phyloP scores from a whole-genome alignment of 352 stramenopile genomes.

The Bremia lactucae region DNA sequence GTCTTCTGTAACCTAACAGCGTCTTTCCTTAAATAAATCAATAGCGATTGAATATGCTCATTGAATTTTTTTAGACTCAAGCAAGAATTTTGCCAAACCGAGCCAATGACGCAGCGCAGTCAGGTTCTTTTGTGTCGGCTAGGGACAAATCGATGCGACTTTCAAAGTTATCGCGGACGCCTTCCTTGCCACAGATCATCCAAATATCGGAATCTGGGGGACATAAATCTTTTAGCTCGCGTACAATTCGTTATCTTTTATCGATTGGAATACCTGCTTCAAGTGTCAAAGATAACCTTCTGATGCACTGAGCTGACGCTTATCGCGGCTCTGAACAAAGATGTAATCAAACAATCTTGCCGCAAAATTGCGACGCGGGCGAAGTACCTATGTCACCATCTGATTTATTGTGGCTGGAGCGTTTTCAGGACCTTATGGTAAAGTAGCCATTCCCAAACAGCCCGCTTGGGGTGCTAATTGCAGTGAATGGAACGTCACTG shows the following conservation, averaged over 20 bases:
- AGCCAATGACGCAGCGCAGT: constrained; percentile 11
- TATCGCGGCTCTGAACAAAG: no score
- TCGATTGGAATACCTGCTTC: constrained; percentile 9
- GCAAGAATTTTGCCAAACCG: constrained; percentile 10
- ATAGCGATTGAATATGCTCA: constrained; percentile 1
- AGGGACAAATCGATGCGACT: constrained; percentile 8
- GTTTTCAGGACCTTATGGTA: no score
- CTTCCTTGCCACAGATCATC: constrained; percentile 6
- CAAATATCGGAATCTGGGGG: constrained; percentile 15
- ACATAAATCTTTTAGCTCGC: constrained; percentile 14
- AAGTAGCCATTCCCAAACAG: no score
- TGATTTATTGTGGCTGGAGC: no score
- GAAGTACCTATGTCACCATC: no score
- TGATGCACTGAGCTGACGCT: no score
- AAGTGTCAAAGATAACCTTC: constrained; percentile 15
- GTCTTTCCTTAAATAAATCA: constrained; percentile 12
- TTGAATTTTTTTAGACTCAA: constrained; percentile 16
- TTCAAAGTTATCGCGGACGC: constrained; percentile 9
- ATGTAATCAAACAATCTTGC: no score
- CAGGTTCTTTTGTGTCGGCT: background rate
- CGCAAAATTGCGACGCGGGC: no score
- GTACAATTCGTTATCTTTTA: constrained; percentile 17
- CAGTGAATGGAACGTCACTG: no score
- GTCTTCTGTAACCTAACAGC: background rate
- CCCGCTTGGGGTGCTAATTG: no score